Percentiles rank a stretch among this genome's conserved stretches.
These are phyloP conservation scores for Xylaria venustula DNA, from an alignment of 495 filamentous ascomycete species.

Conservation along the genomic window DNA sequence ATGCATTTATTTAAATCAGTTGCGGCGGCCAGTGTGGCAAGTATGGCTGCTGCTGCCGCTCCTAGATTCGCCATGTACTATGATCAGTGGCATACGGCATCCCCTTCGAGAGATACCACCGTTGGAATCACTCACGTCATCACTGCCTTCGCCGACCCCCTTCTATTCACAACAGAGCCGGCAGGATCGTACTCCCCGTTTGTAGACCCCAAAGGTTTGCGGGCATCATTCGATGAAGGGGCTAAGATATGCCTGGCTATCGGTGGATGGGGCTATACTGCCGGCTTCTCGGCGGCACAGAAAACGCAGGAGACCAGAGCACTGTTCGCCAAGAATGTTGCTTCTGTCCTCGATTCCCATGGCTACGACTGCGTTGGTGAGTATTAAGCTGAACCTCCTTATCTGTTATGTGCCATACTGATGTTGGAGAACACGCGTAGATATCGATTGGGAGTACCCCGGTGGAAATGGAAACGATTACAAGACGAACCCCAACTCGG, in stretches of 20 bases:
- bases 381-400: background rate
- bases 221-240: conserved; percentile 50
- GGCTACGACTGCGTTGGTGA: conserved; percentile 57
- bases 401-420: background rate
- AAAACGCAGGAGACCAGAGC: conserved; percentile 49
- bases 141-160: conserved; percentile 57
- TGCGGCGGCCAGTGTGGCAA: conserved; percentile 11
- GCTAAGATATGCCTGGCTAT: conserved; percentile 62
- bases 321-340: conserved; percentile 58
- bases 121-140: conserved; percentile 54
- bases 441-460: conserved; percentile 70
- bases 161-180: conserved; percentile 48
- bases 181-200: conserved; percentile 46
- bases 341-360: conserved; percentile 47
- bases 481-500: conserved; percentile 56
- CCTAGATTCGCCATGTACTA: conserved; percentile 31
- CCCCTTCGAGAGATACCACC: conserved; percentile 26
- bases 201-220: conserved; percentile 45
- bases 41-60: conserved; percentile 13
- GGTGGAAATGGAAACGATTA: conserved; percentile 62
- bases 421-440: conserved; percentile 19
- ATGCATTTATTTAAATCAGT: conserved; percentile 25
- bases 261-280: conserved; percentile 60
- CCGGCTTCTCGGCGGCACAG: conserved; percentile 53
- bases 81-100: conserved; percentile 34